A percentile compares a stretch with the other conserved stretches of the same genome.
Conservation (phyloP, 1,284 basidiomycete species). For the Coniophora puteana region DNA sequence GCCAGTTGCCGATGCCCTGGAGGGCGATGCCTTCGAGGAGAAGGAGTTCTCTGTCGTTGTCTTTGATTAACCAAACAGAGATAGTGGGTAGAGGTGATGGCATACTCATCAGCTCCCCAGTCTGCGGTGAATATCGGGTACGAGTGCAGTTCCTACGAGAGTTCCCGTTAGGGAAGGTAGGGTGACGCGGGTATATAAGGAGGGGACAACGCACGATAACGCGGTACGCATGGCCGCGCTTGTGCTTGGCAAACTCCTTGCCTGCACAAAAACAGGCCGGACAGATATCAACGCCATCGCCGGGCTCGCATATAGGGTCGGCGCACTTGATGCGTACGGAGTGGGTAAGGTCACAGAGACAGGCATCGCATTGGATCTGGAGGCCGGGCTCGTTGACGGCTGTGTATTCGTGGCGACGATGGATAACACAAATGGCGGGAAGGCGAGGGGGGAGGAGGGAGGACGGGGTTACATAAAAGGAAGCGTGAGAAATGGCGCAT, state of each 20-base stretch:
- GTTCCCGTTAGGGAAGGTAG: slow-evolving; percentile 2
- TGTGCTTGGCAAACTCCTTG: slow-evolving; percentile 86
- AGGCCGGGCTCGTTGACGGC: slow-evolving; percentile 76
- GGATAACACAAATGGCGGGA: too few species aligned
- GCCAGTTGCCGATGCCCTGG: slow-evolving; percentile 96
- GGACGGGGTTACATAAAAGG: slow-evolving; percentile 35
- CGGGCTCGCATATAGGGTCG: slow-evolving; percentile 69
- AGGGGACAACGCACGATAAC: slow-evolving; percentile 67
- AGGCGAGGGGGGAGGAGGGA: too few species aligned
- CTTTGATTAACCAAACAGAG: slow-evolving; percentile 2
- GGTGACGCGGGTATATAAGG: slow-evolving; percentile 6
- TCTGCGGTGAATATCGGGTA: slow-evolving; percentile 94
- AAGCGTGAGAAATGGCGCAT: slow-evolving; percentile 34
- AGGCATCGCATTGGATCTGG: slow-evolving; percentile 74
- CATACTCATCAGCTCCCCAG: slow-evolving; percentile 97
- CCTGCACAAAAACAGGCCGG: slow-evolving; percentile 90
- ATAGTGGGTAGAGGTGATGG: slow-evolving; percentile 10
- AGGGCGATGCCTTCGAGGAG: slow-evolving; percentile 87
- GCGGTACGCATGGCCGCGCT: slow-evolving; percentile 87
- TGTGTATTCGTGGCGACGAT: too few species aligned
- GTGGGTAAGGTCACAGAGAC: slow-evolving; percentile 76
- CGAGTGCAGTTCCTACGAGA: slow-evolving; percentile 89
- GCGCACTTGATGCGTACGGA: slow-evolving; percentile 93
- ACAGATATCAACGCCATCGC: slow-evolving; percentile 84
- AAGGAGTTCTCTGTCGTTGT: slow-evolving; percentile 70